Evolutionary conservation across 371 early-diverging fungal species (phyloP).

Genomic region (Dinochytrium kinnereticum): DNA sequence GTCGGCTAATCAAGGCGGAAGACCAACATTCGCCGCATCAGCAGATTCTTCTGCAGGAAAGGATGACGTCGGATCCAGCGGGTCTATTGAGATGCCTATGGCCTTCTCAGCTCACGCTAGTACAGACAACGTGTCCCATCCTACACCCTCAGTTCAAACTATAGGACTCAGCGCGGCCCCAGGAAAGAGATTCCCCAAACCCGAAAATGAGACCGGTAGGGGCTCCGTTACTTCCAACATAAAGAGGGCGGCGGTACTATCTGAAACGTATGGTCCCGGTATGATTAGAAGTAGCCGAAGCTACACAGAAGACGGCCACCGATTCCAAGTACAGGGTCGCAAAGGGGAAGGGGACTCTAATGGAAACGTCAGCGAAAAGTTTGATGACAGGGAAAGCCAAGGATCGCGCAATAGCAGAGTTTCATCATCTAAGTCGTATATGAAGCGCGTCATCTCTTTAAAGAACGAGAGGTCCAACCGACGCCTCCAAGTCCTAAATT

Average conservation of each 20-base stretch:
- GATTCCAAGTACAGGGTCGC: too few species aligned
- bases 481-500: slow-evolving; percentile 20
- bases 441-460: slow-evolving; percentile 25
- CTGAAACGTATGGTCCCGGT: too few species aligned
- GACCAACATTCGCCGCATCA: too few species aligned
- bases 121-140: not conserved
- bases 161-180: too few species aligned
- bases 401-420: not conserved
- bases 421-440: not conserved
- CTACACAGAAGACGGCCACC: too few species aligned
- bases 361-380: too few species aligned
- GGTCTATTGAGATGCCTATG: not conserved
- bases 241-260: not conserved
- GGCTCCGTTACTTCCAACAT: not conserved
- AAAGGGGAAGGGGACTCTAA: too few species aligned
- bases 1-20: too few species aligned
- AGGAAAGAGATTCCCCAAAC: too few species aligned
- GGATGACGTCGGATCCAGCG: not conserved
- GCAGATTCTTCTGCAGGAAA: too few species aligned
- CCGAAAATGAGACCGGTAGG: not conserved
- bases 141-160: too few species aligned
- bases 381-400: not conserved
- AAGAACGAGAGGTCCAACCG: slow-evolving; percentile 25
- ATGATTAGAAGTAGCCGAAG: too few species aligned
- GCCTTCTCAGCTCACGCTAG: not conserved